These are phyloP conservation scores for Fusarium globosum DNA, from an alignment of 2,329 filamentous ascomycete genomes.

Conservation along the genomic window DNA sequence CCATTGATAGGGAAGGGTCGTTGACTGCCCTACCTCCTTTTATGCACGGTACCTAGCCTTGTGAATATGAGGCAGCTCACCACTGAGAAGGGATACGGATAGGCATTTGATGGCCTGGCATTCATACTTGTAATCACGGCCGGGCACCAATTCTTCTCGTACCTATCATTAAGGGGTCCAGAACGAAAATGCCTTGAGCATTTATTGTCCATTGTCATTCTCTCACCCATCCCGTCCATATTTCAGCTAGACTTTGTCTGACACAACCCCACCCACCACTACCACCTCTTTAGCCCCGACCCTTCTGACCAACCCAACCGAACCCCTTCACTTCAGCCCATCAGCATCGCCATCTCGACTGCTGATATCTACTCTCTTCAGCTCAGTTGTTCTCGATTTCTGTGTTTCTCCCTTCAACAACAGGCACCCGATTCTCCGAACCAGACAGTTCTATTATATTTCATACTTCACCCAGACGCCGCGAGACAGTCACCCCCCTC, in stretches of 20 bases:
- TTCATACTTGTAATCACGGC: background rate
- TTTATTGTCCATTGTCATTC: background rate
- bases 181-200: conserved; percentile 4
- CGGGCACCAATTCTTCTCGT: background rate
- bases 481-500: background rate
- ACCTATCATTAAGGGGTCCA: background rate
- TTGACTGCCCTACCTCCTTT: background rate
- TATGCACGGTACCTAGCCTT: background rate
- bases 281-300: conserved; percentile 1
- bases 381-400: background rate
- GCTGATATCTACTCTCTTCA: conserved; percentile 20
- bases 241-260: conserved; percentile 31
- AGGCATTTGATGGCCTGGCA: background rate
- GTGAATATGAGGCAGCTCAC: background rate
- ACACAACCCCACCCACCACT: conserved; percentile 30
- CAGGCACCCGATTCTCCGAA: background rate
- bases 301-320: conserved; percentile 21
- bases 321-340: conserved; percentile 25
- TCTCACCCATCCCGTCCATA: conserved; percentile 18
- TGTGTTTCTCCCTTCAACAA: background rate
- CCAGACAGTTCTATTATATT: background rate
- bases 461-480: background rate
- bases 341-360: conserved; percentile 17
- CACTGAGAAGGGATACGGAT: background rate
- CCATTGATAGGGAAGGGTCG: conserved; percentile 2